phyloP scores from a whole-genome alignment of 2,329 filamentous ascomycete species.

The Colletotrichum ledebouriae region DNA sequence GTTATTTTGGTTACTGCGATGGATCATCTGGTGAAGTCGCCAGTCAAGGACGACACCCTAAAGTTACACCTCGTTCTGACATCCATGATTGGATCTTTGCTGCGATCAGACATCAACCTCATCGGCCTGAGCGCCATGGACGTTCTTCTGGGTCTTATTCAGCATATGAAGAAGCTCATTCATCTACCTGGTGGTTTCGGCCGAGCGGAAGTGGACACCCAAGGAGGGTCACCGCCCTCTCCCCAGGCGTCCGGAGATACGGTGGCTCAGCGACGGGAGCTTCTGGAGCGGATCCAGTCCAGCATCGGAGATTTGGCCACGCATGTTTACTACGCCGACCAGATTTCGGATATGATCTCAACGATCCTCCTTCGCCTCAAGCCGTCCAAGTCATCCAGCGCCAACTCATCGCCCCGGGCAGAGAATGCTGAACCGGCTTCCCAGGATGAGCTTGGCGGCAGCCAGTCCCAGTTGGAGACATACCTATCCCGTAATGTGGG shows the following conservation, averaged over 20 bases:
- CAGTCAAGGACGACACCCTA: conserved; percentile 78
- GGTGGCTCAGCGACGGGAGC: conserved; percentile 69
- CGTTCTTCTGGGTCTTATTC: conserved; percentile 85
- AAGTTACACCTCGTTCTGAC: conserved; percentile 81
- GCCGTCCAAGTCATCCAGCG: conserved; percentile 65
- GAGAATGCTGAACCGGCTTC: conserved; percentile 61
- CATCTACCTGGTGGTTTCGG: conserved; percentile 67
- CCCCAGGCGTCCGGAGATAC: conserved; percentile 54
- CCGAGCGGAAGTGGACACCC: conserved; percentile 50
- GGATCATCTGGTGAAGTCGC: conserved; percentile 78
- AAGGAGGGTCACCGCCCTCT: conserved; percentile 49
- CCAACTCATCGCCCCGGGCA: conserved; percentile 57
- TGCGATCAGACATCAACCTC: conserved; percentile 91
- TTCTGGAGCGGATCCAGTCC: conserved; percentile 76
- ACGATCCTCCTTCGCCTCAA: conserved; percentile 84
- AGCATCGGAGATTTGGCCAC: conserved; percentile 94
- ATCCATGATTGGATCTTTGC: conserved; percentile 82
- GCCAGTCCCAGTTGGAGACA: conserved; percentile 62
- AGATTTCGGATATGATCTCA: conserved; percentile 93
- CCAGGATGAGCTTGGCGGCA: conserved; percentile 49
- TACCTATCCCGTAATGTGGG: conserved; percentile 67
- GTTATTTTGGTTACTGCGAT: conserved; percentile 86
- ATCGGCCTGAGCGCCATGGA: conserved; percentile 98
- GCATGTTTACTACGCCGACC: conserved; percentile 96
- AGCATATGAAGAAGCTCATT: conserved; percentile 83